Conservation (phyloP, 768 basidiomycete genomes). For the Leccinum ochraceum region DNA sequence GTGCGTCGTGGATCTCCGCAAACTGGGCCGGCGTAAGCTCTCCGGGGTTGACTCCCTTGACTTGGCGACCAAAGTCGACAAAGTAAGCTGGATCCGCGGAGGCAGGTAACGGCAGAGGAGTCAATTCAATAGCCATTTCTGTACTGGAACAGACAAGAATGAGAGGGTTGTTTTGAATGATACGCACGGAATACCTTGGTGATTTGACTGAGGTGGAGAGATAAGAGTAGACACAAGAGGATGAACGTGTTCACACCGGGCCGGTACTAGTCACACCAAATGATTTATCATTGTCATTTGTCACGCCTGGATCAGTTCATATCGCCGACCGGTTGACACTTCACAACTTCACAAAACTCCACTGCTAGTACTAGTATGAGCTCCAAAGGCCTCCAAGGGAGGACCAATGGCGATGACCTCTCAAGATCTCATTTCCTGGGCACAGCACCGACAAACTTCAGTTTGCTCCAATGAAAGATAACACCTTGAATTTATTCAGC, state of each 20-base stretch:
- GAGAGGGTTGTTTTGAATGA: background rate
- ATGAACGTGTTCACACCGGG: background rate
- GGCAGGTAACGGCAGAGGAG: constrained; percentile 69
- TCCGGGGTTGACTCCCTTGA: constrained; percentile 71
- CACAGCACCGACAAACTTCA: background rate
- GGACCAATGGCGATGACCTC: constrained; percentile 9
- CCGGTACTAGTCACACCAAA: too few species aligned
- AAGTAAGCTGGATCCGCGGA: constrained; percentile 70
- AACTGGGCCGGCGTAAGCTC: constrained; percentile 60
- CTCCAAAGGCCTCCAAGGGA: background rate
- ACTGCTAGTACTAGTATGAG: background rate
- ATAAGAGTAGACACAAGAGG: constrained; percentile 6
- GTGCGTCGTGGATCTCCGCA: constrained; percentile 62
- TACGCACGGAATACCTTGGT: background rate
- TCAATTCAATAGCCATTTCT: constrained; percentile 66
- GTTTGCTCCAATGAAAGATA: background rate
- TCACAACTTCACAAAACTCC: background rate
- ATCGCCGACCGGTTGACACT: background rate
- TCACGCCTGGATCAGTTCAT: background rate
- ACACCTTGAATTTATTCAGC: too few species aligned
- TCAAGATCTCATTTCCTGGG: background rate
- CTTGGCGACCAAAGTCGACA: constrained; percentile 71
- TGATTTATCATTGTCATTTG: too few species aligned
- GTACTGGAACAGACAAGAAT: background rate
- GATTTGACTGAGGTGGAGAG: background rate